Percentiles rank a stretch among this genome's conserved stretches.
These are phyloP conservation scores for Trichoderma brevicompactum DNA, from an alignment of 2,329 filamentous ascomycete species.

Conservation along the genomic window DNA sequence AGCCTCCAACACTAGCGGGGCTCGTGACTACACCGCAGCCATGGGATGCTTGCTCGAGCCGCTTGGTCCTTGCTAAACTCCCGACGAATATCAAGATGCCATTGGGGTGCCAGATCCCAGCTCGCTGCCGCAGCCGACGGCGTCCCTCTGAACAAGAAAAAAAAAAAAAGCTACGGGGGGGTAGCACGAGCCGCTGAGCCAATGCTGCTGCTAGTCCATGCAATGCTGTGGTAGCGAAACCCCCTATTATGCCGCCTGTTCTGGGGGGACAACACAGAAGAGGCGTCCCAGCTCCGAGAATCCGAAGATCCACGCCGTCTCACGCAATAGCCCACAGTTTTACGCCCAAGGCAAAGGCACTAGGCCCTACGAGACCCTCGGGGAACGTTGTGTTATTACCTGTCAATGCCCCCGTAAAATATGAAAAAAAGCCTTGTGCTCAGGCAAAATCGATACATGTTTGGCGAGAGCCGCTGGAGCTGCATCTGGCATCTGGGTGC, in stretches of 20 bases:
- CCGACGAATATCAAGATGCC: constrained; percentile 6
- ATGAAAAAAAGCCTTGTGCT: not conserved
- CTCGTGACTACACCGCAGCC: constrained; percentile 7
- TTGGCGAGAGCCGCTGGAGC: not conserved
- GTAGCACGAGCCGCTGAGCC: constrained; percentile 6
- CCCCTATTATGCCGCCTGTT: not conserved
- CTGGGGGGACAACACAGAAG: not conserved
- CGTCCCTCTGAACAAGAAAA: not conserved
- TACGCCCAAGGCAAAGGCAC: constrained; percentile 13
- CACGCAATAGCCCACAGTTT: constrained; percentile 27
- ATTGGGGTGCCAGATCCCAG: not conserved
- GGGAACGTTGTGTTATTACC: not conserved
- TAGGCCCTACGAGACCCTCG: constrained; percentile 17
- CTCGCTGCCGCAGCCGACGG: not conserved
- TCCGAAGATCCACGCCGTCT: constrained; percentile 19
- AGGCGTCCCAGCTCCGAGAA: constrained; percentile 19
- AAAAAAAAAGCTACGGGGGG: not conserved
- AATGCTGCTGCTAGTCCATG: constrained; percentile 1
- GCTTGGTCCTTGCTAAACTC: constrained; percentile 13
- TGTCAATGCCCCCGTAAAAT: not conserved
- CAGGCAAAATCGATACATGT: not conserved
- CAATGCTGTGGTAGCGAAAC: not conserved
- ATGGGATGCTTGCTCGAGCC: not conserved
- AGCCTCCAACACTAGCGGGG: constrained; percentile 7
- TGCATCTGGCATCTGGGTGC: too few species aligned